A percentile compares a stretch with the other conserved stretches of the same genome.
phyloP scores from a whole-genome alignment of 306 rosid genomes.

The Albizia julibrissin region DNA sequence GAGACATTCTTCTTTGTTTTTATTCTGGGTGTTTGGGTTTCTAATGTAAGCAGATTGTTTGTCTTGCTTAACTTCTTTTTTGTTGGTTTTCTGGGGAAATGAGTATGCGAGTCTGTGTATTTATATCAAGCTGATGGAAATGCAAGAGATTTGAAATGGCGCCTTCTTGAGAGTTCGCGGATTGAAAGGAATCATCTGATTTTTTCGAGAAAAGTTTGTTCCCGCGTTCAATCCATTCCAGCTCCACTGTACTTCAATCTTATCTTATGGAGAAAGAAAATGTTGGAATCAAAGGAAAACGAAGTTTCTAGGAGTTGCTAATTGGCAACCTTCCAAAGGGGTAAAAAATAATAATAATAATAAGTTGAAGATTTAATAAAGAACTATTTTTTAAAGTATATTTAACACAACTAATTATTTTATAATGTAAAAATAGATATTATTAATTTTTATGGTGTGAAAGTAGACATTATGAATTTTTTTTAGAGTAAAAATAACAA shows the following conservation, averaged over 20 bases:
- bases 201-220: neutral
- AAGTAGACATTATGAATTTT: too few relatives aligned
- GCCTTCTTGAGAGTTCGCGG: constrained; percentile 47
- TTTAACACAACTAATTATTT: too few relatives aligned
- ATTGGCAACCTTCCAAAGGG: neutral
- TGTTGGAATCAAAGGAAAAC: neutral
- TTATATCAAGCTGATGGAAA: constrained; percentile 15
- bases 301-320: constrained; percentile 35
- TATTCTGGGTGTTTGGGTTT: neutral
- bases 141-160: neutral
- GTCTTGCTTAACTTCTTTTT: neutral
- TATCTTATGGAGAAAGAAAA: neutral
- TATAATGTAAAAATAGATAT: too few relatives aligned
- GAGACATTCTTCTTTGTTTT: constrained; percentile 36
- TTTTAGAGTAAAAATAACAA: too few relatives aligned
- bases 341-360: too few relatives aligned
- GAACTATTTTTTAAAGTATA: too few relatives aligned
- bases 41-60: neutral
- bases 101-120: neutral
- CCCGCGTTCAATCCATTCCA: neutral
- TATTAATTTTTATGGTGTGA: too few relatives aligned
- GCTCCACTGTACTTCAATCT: neutral
- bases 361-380: too few relatives aligned
- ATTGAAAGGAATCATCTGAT: neutral
- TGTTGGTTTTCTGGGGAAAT: neutral